phyloP scores from a whole-genome alignment of 768 basidiomycete genomes.

The Pleurotus tuber-regium region DNA sequence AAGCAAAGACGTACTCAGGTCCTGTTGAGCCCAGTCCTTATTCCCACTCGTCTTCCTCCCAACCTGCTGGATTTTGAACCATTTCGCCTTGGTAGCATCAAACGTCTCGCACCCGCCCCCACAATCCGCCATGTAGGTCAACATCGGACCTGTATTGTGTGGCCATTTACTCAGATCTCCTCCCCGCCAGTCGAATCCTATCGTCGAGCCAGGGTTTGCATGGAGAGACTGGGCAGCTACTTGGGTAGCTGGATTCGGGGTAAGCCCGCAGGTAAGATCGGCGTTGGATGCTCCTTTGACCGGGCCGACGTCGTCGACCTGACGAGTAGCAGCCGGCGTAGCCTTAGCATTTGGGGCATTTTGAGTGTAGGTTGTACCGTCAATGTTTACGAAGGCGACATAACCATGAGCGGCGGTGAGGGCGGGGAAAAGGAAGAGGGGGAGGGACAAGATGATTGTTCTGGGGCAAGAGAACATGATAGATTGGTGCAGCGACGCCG shows the following conservation, averaged over 20 bases:
- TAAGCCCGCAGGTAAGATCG: constrained; percentile 57
- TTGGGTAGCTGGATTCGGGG: constrained; percentile 29
- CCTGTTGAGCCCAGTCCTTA: constrained; percentile 47
- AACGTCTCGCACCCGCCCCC: constrained; percentile 59
- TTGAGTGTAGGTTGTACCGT: constrained; percentile 36
- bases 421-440: background rate
- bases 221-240: constrained; percentile 48
- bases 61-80: constrained; percentile 71
- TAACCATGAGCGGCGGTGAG: constrained; percentile 38
- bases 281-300: constrained; percentile 56
- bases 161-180: constrained; percentile 35
- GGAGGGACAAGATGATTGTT: background rate
- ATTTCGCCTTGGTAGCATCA: constrained; percentile 54
- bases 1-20: constrained; percentile 41
- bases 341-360: constrained; percentile 24
- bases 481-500: background rate
- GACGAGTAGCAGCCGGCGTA: constrained; percentile 28
- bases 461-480: background rate
- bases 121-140: constrained; percentile 75
- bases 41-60: constrained; percentile 36
- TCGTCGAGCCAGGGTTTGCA: constrained; percentile 58
- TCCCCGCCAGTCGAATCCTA: constrained; percentile 57
- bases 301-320: constrained; percentile 34
- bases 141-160: constrained; percentile 63
- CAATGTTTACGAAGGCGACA: constrained; percentile 35